A percentile compares a stretch with the other conserved stretches of the same genome.
Conservation (phyloP, 225 moss, liverwort and hornwort species). For the Polytrichum formosum region DNA sequence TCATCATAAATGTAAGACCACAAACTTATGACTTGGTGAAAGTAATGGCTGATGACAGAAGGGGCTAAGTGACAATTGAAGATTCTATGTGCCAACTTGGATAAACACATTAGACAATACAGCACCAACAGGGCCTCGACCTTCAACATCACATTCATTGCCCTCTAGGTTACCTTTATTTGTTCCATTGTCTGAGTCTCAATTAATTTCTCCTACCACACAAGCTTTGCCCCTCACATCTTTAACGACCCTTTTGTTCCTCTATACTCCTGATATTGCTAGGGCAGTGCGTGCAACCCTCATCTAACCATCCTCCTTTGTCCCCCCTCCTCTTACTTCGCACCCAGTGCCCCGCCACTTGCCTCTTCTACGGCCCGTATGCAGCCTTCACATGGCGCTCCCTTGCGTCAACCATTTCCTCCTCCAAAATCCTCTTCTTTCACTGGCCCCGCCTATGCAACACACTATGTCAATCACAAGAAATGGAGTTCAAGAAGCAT, state of each 20-base stretch:
- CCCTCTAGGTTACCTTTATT: too few relatives aligned
- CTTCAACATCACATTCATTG: too few relatives aligned
- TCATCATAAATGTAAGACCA: too few relatives aligned
- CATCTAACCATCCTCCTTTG: conserved; percentile 60
- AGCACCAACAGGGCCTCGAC: too few relatives aligned
- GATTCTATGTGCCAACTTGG: too few relatives aligned
- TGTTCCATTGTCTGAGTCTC: conserved; percentile 45
- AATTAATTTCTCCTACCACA: conserved; percentile 27
- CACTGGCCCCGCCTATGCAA: conserved; percentile 49
- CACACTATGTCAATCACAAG: conserved; percentile 43
- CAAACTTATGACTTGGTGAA: too few relatives aligned
- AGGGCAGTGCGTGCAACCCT: conserved; percentile 32
- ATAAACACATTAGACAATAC: too few relatives aligned
- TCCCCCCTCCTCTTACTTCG: conserved; percentile 55
- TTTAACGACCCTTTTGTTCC: conserved; percentile 42
- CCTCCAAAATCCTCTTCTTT: conserved; percentile 54
- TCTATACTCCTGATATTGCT: conserved; percentile 41
- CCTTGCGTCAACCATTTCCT: conserved; percentile 64
- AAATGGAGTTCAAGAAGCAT: conserved; percentile 61
- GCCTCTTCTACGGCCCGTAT: conserved; percentile 39
- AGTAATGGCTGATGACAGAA: too few relatives aligned
- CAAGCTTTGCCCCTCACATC: conserved; percentile 31
- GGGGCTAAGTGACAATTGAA: too few relatives aligned
- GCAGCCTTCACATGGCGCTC: conserved; percentile 67
- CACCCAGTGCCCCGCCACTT: conserved; percentile 25